Base-by-base conservation (phyloP, 2,329 filamentous ascomycete genomes). In the Aspergillus jensenii region DNA sequence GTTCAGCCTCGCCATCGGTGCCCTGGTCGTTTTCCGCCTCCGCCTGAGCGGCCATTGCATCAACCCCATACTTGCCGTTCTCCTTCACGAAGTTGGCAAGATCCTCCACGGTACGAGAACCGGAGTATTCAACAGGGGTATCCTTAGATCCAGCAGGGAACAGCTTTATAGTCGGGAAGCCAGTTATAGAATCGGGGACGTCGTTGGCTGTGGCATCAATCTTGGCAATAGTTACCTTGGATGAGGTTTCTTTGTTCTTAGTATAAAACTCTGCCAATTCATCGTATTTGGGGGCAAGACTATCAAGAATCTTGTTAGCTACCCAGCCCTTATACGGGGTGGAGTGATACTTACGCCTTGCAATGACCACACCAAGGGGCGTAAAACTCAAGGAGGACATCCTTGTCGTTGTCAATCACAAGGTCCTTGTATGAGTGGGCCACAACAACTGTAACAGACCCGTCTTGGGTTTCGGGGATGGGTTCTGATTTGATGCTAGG, bases 91-190 rank as follows among this genome's bases (percentile, higher is more conserved):
- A 99, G 70, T 88, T 84, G 71, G 90, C 88, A 60, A 99, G 86
- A 75, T 98, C 95, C 81, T 96, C 91, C 56, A 97, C 81, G 55
- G 91, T 95, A 71, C 95, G 91, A 65, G 88, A 85, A 69, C 95
- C 95, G 65, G 83, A 84, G 86, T 97, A 99, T 68, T 91, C 91
- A 63, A 97, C 78, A 59, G 95, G 90, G 67, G 87, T 82, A 72
- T 84, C 83, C 87, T 99, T 99, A 78, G 84, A 84, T 71, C 92
- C 93, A 69, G 95, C 95, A 64, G 91, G 86, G 89, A 87, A 99
- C 67, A 99, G 86, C 86, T 98, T 98, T 86, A 99, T 97, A 76
- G 95, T 99, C 58, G 95, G 95, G 89, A 99, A 99, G 64, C 95
- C 95, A 78, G 91, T 86, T 73, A 99, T 91, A 81, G 96, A 91